Base-by-base conservation (phyloP, 768 basidiomycete species). In the Xanthoconium stramineum region DNA sequence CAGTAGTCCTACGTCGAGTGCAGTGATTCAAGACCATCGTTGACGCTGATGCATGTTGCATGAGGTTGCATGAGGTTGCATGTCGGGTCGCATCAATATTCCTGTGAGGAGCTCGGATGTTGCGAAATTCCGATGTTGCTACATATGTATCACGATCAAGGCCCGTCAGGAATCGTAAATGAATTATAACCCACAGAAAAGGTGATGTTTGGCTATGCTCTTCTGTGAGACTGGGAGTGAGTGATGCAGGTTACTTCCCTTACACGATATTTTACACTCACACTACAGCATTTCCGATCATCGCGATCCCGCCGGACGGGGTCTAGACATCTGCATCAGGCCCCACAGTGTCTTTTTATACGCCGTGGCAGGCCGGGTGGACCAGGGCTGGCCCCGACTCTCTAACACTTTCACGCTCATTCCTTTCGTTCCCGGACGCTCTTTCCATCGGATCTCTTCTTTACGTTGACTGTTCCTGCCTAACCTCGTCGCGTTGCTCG, bases 371-470 rank as follows among this genome's bases (percentile, higher is more conserved):
- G 14, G 47, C 50, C 40, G n/a, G 57, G 47, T 20, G 45, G 52
- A 52, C 38, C 44, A 52, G 62, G 62, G 64, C 67, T 55, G 62
- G 59, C 24, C 24, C 24, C 24, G 24, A 24, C 24, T 50, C 52
- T 60, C 44, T 49, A 29, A 6, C 47, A 33, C 38, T 17, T 59
- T 47, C 36, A 3, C 53, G 36, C 29, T 14, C 44, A 40, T 48
- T 38, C 36, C 28, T 45, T 51, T 47, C 35, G 15, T 46, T 47
- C 38, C 33, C 24, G 12, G 36, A 28, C 52, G 47, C 53, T 43
- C 29, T 44, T 39, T 28, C 17, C 6, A 12, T n/a, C n/a, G n/a
- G n/a, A 38, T 20, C 13, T 46, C 38, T n/a, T 48, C 44, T 28
- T 50, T 32, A 42, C 48, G 10, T 64, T 40, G 48, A 12, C 24